Evolutionary conservation across 176 grass and related monocot species (phyloP), one percentile per base, ranked within the genome.

Genomic region (Miscanthus lutarioriparius): DNA sequence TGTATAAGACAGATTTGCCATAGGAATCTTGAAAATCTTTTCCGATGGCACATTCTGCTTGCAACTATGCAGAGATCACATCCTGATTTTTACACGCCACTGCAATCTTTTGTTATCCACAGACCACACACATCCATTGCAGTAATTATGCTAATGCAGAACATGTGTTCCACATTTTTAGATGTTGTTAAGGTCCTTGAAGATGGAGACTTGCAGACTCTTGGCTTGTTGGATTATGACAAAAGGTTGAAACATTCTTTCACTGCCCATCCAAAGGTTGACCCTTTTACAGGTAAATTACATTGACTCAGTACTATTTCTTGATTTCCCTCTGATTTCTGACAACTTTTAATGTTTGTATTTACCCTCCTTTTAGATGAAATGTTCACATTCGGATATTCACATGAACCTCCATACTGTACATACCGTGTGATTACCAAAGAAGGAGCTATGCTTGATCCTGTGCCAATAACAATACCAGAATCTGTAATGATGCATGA

Each of bases 311-410:
- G 7, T 39, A 53, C 6, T 92, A 73, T 47, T 80, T 49, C 20
- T 76, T 68, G 26, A 8, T 75, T 84, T 51, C 20, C 37, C 9
- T 10, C 25, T 43, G 2, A 27, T 86, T 44, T 2, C 6, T 38
- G 44, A 64, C 17, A 77, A 64, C 68, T 16, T 67, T 85, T 72
- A 72, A 72, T 32, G 47, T 33, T 33, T 79, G 20, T 82, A 39
- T 81, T 77, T 81, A 74, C 45, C 14, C 19, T 77, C 19, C 28
- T 81, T 95, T 82, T 70, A 98, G 95, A 92, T 87, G 95, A 98
- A 84, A 98, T 98, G 95, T 98, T 98, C 87, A 95, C 92, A n/a
- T 98, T 98, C 80, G 95, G 95, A 43, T 98, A 98, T 81, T 88
- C 95, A 19, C 92, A 93, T 16, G 84, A 92, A 72, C 91, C 91